Percentiles rank a stretch among this genome's conserved stretches.
Evolutionary conservation across 2,329 filamentous ascomycete species (phyloP).

Genomic region (Aspergillus quadrilineatus): DNA sequence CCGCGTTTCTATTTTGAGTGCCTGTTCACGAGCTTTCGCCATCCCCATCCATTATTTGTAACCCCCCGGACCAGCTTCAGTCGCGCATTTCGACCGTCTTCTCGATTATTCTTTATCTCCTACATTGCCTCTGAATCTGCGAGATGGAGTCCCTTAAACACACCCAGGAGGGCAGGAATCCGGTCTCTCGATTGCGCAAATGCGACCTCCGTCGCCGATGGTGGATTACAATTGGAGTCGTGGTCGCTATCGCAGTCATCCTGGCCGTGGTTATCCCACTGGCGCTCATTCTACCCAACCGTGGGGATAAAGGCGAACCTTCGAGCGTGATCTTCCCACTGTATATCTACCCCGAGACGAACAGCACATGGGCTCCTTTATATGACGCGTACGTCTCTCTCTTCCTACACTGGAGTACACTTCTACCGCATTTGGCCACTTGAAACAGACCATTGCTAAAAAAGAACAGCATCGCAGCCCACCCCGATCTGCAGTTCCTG

Average conservation of each 20-base stretch:
- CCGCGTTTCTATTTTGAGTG: no score
- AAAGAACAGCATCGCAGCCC: conserved; percentile 14
- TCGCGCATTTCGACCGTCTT: background rate
- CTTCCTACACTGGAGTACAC: background rate
- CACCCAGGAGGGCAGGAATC: background rate
- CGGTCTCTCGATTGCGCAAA: conserved; percentile 6
- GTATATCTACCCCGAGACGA: conserved; percentile 26
- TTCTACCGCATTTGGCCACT: background rate
- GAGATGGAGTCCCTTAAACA: conserved; percentile 13
- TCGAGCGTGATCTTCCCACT: conserved; percentile 24
- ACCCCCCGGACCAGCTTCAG: background rate
- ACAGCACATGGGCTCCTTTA: conserved; percentile 24
- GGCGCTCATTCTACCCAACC: conserved; percentile 14
- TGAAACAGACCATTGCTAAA: background rate
- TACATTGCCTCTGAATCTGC: background rate
- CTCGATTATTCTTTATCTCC: background rate
- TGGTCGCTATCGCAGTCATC: conserved; percentile 14
- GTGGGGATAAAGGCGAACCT: conserved; percentile 5
- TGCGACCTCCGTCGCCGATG: conserved; percentile 13
- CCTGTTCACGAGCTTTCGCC: no score
- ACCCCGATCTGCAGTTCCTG: conserved; percentile 28
- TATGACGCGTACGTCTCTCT: conserved; percentile 20
- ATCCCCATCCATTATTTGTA: no score
- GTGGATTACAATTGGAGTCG: conserved; percentile 13
- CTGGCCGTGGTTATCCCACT: conserved; percentile 18